Evolutionary conservation across 495 filamentous ascomycete species (phyloP).

Genomic region (Annulohypoxylon bovei): DNA sequence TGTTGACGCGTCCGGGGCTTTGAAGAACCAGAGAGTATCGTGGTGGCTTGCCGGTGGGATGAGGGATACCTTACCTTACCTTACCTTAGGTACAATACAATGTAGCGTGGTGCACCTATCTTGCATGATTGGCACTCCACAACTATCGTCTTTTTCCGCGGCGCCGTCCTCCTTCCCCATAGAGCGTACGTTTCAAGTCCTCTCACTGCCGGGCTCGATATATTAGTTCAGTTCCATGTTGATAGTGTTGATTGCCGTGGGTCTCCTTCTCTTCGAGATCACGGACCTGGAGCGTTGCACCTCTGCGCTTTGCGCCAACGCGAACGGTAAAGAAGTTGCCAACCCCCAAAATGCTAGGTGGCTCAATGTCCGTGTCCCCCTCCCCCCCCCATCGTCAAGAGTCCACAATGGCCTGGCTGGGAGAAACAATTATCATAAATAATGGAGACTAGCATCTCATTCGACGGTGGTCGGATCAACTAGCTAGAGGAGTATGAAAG

Average conservation of each 20-base stretch:
- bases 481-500: conserved; percentile 2
- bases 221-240: conserved; percentile 37
- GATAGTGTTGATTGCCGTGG: conserved; percentile 27
- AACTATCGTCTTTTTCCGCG: conserved; percentile 24
- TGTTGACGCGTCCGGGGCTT: conserved; percentile 27
- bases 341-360: conserved; percentile 6
- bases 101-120: conserved; percentile 12
- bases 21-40: background rate
- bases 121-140: conserved; percentile 37
- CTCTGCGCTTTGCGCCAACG: conserved; percentile 17
- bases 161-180: conserved; percentile 39
- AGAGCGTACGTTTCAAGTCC: conserved; percentile 40
- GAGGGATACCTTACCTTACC: background rate
- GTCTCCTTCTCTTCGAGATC: conserved; percentile 1
- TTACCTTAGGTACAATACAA: background rate
- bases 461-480: conserved; percentile 24
- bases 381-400: conserved; percentile 17
- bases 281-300: conserved; percentile 9
- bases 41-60: conserved; percentile 9
- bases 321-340: background rate
- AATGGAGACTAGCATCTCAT: conserved; percentile 29
- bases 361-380: conserved; percentile 6
- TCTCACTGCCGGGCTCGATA: conserved; percentile 39
- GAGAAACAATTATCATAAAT: conserved; percentile 23
- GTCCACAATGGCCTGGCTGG: conserved; percentile 16